Evolutionary conservation across 164 flowering plant species (phyloP), one percentile per base, ranked within the genome.

Genomic region (Berberis vulgaris): DNA sequence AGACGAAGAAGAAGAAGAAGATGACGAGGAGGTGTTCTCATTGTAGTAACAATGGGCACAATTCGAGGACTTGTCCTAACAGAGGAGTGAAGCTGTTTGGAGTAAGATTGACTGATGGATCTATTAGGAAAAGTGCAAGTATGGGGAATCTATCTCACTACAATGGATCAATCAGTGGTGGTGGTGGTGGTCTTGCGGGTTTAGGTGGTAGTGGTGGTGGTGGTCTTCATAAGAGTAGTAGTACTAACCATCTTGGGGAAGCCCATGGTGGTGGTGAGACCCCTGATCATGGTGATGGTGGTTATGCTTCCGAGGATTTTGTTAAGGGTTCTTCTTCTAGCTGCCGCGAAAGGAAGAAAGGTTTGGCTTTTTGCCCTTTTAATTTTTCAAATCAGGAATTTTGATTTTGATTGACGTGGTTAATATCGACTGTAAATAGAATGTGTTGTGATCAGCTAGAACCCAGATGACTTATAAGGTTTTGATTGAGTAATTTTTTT

Each of bases 1-100:
- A 26, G 26, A 26, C 26, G 26, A 26, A 26, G 26, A 26, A 26
- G 26, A 26, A 26, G 26, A 26, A 26, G 26, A 26, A 26, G 26
- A 90, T 91, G 97, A 88, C 97, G 42, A 77, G 96, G 63, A 75
- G 82, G 67, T 91, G 97, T 73, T 91, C 96, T 54, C 96, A 88
- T 78, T 91, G 96, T 78, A 82, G 87, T 70, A 77, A 86, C 76
- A 86, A 88, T 72, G 97, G 97, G 39, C 97, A 91, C 73, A 91
- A 91, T 72, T 88, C 93, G 3, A 71, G 96, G 64, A 91, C 97
- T 0, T 91, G 97, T 67, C 95, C 97, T n/a, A 88, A 88, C 73
- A 81, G 89, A 41, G 97, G 89, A 11, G 91, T 91, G 38, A 91
- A 86, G 86, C 57, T 91, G 8, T 91, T 91, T 60, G 97, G 97